phyloP scores from a whole-genome alignment of 2,329 filamentous ascomycete genomes.

The Arachnopeziza araneosa region DNA sequence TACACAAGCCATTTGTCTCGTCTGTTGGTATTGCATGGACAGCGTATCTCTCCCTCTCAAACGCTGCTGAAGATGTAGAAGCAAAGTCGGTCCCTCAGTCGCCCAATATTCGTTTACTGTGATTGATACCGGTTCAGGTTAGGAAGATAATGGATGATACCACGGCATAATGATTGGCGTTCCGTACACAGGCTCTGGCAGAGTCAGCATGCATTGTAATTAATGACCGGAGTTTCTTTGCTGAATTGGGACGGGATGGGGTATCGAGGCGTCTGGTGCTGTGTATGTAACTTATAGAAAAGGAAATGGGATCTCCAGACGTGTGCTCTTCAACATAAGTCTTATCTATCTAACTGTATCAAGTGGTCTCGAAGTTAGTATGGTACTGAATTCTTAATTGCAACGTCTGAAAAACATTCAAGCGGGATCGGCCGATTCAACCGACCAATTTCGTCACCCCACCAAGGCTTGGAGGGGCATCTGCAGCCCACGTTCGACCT shows the following conservation, averaged over 20 bases:
- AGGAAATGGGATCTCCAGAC: not conserved
- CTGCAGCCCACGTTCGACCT: not conserved
- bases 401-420: not conserved
- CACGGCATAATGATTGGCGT: constrained; percentile 14
- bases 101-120: constrained; percentile 30
- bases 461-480: constrained; percentile 9
- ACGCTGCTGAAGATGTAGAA: constrained; percentile 60
- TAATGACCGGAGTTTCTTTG: not conserved
- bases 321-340: not conserved
- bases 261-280: not conserved
- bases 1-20: constrained; percentile 79
- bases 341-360: not conserved
- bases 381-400: not conserved
- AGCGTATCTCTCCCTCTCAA: constrained; percentile 88
- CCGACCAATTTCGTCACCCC: not conserved
- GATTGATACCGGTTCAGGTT: constrained; percentile 20
- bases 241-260: not conserved
- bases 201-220: not conserved
- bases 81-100: constrained; percentile 29
- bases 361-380: not conserved
- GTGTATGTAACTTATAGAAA: not conserved
- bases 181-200: not conserved
- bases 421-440: not conserved
- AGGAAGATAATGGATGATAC: constrained; percentile 1
- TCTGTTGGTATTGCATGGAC: constrained; percentile 97